Evolutionary conservation across 208 protist genomes (phyloP), one percentile per base, ranked within the genome.

Genomic region (Paratrypanosoma confusum): DNA sequence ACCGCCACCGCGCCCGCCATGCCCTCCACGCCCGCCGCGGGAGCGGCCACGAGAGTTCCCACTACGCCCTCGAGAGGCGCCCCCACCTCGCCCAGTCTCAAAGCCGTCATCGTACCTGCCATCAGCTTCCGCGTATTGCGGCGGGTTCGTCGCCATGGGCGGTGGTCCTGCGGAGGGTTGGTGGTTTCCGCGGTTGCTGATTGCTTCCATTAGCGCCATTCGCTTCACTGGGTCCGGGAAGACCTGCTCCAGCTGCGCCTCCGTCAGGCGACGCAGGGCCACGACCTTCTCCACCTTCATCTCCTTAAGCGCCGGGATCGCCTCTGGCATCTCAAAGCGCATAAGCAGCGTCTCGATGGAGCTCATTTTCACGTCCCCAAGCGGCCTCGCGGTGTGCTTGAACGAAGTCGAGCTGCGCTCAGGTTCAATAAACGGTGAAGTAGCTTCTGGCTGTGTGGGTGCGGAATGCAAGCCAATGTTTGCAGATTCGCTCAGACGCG

Each of bases 181-280:
- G n/a, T n/a, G 16, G 32, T 41, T 16, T 18, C 28, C 58, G 46
- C 81, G 79, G 51, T 64, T 79, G 39, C 43, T 72, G 47, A 94
- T 81, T 32, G 78, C 72, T 29, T 89, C 57, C 27, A 81, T 57
- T 14, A 94, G 69, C 3, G 26, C 22, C 27, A 72, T 33, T 17
- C 81, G 68, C 58, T 88, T 62, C 48, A 57, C 67, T 23, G 70
- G 57, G 48, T 94, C 78, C 4, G 86, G 79, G 31, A 94, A 60
- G n/a, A 60, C 61, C 25, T 67, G 43, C n/a, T 50, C 44, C 20
- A 90, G 64, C 11, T 84, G 56, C 0, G 69, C 66, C 27, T 84
- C 77, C 13, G 61, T 67, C 36, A 94, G 58, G 44, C 71, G 71
- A 32, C 81, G 72, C 28, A 94, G 71, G 17, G 53, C 63, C 7